Evolutionary conservation across 306 rosid genomes (phyloP), one percentile per base, ranked within the genome.

Genomic region (Delonix regia): DNA sequence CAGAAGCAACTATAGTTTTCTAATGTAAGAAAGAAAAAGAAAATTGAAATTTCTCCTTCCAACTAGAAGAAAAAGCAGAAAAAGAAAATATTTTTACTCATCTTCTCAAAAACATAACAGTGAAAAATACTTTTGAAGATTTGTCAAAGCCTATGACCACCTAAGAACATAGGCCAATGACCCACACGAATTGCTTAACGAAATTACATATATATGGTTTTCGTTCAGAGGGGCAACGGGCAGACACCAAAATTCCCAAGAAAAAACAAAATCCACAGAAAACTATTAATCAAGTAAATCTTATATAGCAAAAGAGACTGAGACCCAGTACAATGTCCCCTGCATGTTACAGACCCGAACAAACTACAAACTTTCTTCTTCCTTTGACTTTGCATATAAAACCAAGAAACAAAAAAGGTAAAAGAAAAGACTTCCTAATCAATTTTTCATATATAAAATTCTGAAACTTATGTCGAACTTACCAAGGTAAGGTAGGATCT

Each of bases 401-500:
- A 83, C 53, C 34, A 44, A 56, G 27, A 69, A 60, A n/a, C n/a
- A n/a, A n/a, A n/a, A n/a, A n/a, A n/a, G n/a, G n/a, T n/a, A 9
- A 27, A 73, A 30, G 41, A 13, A 68, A 67, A 11, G 22, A 67
- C 53, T 67, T 62, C 77, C 48, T 68, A 36, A 60, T 48, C 59
- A 49, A 66, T 47, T 55, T 83, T 69, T 16, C 45, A 68, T 78
- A 9, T 14, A 30, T 34, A 68, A 73, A 70, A 34, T 33, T 16
- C 41, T 69, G 14, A 75, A 78, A 67, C 55, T 78, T 60, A 30
- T 59, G 25, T 59, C 69, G 33, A 39, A 59, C 88, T 84, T 84
- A 89, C 93, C 92, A 76, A 78, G 93, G 84, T 68, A 91, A 84
- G 66, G 83, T 77, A 49, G 85, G 87, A 87, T 83, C 85, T 74